Evolutionary conservation across 495 filamentous ascomycete genomes (phyloP), one percentile per base, ranked within the genome.

Genomic region (Hypoxylon trugodes): DNA sequence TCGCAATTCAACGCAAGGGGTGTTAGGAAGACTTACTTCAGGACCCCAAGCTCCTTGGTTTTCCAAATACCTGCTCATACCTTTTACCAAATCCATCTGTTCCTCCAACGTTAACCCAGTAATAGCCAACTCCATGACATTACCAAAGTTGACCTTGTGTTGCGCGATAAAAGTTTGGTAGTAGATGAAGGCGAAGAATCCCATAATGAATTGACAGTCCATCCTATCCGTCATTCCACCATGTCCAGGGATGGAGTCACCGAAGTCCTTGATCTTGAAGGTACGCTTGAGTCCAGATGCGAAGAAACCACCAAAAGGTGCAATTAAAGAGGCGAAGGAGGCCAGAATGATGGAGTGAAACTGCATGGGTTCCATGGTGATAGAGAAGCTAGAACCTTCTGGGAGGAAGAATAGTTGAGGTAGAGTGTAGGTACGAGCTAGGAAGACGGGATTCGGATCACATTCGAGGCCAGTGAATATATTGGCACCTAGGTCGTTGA

Each of bases 181-280:
- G 77, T 99, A 99, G 82, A 99, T 90, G 77, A 90, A 98, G 9
- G 96, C 86, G 68, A 99, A 98, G 80, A 97, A 92, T 7, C 96
- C 96, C 96, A 99, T 99, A 79, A 97, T 98, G 79, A 97, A 97
- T 72, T 99, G 96, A 77, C 96, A 99, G 70, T 99, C 96, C 96
- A 99, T 98, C 19, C 96, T 88, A 74, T 99, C 96, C 5, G 96
- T 99, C 76, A 99, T 98, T 63, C 96, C 96, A 45, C 96, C 96
- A 69, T 99, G 96, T 32, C 96, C 96, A 1, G 96, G 96, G 65
- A 99, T 98, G 15, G 90, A 92, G 73, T 99, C 92, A 69, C 96
- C 96, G 74, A 99, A 99, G 78, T 99, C 96, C 81, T 99, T 99
- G 79, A 99, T 95, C 79, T 98, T 97, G 84, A 99, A 99, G 6